Conservation (phyloP, 352 stramenopile genomes). For the Pythium biforme region DNA sequence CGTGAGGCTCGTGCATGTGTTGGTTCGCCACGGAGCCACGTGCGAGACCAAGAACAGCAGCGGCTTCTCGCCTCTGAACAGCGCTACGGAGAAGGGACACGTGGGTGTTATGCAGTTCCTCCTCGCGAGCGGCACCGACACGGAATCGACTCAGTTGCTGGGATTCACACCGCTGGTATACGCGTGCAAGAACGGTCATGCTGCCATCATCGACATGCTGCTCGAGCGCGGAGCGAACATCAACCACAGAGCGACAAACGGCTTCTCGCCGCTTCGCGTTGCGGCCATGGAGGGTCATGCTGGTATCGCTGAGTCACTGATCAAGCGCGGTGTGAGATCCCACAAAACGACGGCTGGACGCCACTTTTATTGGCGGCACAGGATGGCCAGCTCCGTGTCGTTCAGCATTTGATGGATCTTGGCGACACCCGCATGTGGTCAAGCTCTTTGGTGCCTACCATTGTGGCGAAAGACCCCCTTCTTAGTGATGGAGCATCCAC, state of each 20-base stretch:
- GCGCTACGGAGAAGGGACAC: not conserved
- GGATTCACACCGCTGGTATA: not conserved
- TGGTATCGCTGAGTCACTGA: not conserved
- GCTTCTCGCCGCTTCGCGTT: not conserved
- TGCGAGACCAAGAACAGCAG: not conserved
- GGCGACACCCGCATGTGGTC: no score
- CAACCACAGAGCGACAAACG: not conserved
- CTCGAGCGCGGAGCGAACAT: not conserved
- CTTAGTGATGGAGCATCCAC: constrained; percentile 5
- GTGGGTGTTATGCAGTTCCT: not conserved
- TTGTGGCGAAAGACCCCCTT: not conserved
- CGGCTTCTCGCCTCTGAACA: not conserved
- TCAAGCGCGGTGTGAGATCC: not conserved
- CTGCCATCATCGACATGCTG: not conserved
- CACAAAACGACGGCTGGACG: not conserved
- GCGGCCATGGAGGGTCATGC: not conserved
- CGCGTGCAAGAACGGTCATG: not conserved
- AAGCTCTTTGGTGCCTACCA: no score
- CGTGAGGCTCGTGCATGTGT: not conserved
- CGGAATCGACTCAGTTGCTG: not conserved
- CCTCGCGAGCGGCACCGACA: not conserved
- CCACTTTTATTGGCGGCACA: not conserved
- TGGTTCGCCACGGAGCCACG: not conserved
- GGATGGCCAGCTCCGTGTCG: not conserved
- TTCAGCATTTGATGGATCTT: not conserved